Conservation (phyloP, 192 early-diverging fungal species). For the Podila epigama region DNA sequence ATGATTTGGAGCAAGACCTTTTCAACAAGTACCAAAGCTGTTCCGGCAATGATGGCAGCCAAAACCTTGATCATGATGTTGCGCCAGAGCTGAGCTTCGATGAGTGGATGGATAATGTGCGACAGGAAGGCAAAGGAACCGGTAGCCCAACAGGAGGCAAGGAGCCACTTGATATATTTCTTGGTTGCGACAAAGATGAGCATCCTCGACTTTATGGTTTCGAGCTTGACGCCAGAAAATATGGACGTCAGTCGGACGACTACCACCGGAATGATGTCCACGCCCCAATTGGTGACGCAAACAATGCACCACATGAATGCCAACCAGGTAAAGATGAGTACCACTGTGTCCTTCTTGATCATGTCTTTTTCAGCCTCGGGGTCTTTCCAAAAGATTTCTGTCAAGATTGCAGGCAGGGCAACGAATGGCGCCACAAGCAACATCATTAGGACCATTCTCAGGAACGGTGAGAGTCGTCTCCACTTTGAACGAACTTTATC, state of each 20-base stretch:
- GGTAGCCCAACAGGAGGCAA: slow-evolving; percentile 57
- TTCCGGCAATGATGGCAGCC: slow-evolving; percentile 55
- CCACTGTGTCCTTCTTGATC: slow-evolving; percentile 56
- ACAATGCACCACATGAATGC: slow-evolving; percentile 56
- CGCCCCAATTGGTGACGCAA: slow-evolving; percentile 47
- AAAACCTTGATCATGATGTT: slow-evolving; percentile 64
- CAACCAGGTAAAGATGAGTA: slow-evolving; percentile 58
- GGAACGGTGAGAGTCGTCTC: slow-evolving; percentile 60
- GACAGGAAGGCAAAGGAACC: slow-evolving; percentile 63
- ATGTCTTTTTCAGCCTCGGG: slow-evolving; percentile 40
- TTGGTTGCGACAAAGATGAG: slow-evolving; percentile 64
- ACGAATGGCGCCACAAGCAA: slow-evolving; percentile 58
- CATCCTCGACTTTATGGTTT: slow-evolving; percentile 60
- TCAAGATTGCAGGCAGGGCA: slow-evolving; percentile 58
- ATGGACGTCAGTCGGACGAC: slow-evolving; percentile 57
- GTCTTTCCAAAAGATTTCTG: slow-evolving; percentile 50
- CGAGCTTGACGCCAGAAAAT: slow-evolving; percentile 50
- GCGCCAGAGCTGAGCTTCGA: slow-evolving; percentile 53
- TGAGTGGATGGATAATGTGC: slow-evolving; percentile 52
- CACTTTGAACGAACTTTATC: slow-evolving; percentile 43
- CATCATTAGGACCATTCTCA: slow-evolving; percentile 63
- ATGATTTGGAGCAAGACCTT: slow-evolving; percentile 70
- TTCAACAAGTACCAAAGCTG: slow-evolving; percentile 59
- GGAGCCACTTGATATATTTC: slow-evolving; percentile 62
- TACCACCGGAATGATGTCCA: slow-evolving; percentile 62